phyloP scores from a whole-genome alignment of 2,329 filamentous ascomycete species.

The Pseudocercospora macadamiae region DNA sequence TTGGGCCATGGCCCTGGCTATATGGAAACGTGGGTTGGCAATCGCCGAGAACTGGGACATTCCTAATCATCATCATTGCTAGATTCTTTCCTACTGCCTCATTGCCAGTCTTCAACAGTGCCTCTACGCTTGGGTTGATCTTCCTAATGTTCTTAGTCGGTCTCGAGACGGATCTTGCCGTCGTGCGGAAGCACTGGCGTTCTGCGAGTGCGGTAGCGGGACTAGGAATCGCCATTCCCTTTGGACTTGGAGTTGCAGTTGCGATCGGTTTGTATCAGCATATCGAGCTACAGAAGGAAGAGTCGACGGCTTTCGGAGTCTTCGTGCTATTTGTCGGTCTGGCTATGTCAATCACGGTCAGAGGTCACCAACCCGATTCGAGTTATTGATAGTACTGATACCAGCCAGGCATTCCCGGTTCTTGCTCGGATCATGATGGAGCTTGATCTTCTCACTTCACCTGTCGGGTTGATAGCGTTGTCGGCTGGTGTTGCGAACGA shows the following conservation, averaged over 20 bases:
- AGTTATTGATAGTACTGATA: neutral
- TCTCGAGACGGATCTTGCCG: constrained; percentile 62
- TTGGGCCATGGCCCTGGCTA: constrained; percentile 8
- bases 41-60: too few relatives aligned
- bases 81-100: constrained; percentile 67
- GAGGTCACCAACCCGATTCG: neutral
- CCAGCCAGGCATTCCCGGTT: constrained; percentile 67
- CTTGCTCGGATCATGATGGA: constrained; percentile 89
- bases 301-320: neutral
- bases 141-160: constrained; percentile 84
- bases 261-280: constrained; percentile 69
- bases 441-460: constrained; percentile 76
- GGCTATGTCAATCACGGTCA: constrained; percentile 52
- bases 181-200: neutral
- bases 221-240: neutral
- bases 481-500: constrained; percentile 91
- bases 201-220: neutral
- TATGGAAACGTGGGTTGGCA: neutral
- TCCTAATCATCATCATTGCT: neutral
- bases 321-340: constrained; percentile 78
- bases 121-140: constrained; percentile 78
- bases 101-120: constrained; percentile 71
- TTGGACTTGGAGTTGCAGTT: constrained; percentile 7
- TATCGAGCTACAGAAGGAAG: constrained; percentile 58
- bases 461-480: constrained; percentile 81